A percentile compares a stretch with the other conserved stretches of the same genome.
phyloP scores from a whole-genome alignment of 805 yeast genomes.

The Lipomyces mesembrius region DNA sequence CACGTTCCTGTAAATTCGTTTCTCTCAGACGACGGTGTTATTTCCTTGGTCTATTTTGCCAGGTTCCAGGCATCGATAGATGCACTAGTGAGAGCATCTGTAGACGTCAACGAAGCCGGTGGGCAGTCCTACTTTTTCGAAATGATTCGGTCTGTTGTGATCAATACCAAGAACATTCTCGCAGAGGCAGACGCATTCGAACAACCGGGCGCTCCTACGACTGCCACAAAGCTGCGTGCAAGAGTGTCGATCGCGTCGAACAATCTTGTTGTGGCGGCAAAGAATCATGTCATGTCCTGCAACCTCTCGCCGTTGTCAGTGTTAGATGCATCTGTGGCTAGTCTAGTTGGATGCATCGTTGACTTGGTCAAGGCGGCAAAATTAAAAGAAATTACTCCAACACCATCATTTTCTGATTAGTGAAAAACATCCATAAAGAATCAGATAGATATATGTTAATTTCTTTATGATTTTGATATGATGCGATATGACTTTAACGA shows the following conservation, averaged over 20 bases:
- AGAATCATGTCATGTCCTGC: conserved; percentile 18
- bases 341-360: conserved; percentile 21
- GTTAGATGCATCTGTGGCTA: conserved; percentile 31
- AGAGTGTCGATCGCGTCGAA: conserved; percentile 25
- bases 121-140: conserved; percentile 39
- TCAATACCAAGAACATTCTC: conserved; percentile 43
- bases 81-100: conserved; percentile 45
- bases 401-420: not conserved
- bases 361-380: conserved; percentile 20
- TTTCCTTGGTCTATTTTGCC: conserved; percentile 40
- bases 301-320: conserved; percentile 29
- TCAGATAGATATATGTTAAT: not conserved
- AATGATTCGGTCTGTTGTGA: conserved; percentile 45
- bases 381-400: not conserved
- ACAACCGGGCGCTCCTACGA: conserved; percentile 2
- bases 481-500: not conserved
- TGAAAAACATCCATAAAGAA: no score
- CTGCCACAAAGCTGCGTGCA: conserved; percentile 10
- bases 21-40: conserved; percentile 40
- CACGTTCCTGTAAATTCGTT: conserved; percentile 5
- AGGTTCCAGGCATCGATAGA: conserved; percentile 45
- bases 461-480: not conserved
- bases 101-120: conserved; percentile 20
- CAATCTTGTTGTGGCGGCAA: conserved; percentile 25
- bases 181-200: conserved; percentile 21